These are phyloP conservation scores for Gaeumannomyces sp. DNA, from an alignment of 2,329 filamentous ascomycete species.

Conservation along the genomic window DNA sequence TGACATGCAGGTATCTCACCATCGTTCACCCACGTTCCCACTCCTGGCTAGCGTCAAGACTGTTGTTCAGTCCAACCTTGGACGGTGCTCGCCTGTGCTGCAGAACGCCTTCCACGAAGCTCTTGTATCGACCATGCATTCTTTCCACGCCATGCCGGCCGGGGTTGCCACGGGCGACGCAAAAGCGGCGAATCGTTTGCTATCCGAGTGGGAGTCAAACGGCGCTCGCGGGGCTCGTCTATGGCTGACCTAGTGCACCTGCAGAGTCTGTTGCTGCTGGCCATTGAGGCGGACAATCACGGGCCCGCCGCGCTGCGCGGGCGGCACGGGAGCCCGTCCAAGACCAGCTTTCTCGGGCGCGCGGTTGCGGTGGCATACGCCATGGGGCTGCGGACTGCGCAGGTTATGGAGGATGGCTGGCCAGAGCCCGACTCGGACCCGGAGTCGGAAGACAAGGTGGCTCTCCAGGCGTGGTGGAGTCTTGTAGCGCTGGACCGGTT, in stretches of 20 bases:
- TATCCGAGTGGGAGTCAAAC: slow-evolving; percentile 46
- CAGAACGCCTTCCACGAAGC: slow-evolving; percentile 60
- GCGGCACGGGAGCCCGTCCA: slow-evolving; percentile 39
- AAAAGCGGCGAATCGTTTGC: slow-evolving; percentile 38
- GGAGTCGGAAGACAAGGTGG: slow-evolving; percentile 57
- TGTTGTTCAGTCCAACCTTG: slow-evolving; percentile 49
- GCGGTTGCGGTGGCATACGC: slow-evolving; percentile 61
- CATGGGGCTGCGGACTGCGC: slow-evolving; percentile 51
- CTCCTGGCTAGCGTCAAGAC: slow-evolving; percentile 54
- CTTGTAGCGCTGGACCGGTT: slow-evolving; percentile 66
- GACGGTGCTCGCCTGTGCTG: slow-evolving; percentile 48
- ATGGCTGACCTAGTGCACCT: slow-evolving; percentile 51
- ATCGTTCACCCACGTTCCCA: slow-evolving; percentile 61
- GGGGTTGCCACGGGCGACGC: slow-evolving; percentile 28
- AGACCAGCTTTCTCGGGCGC: slow-evolving; percentile 52
- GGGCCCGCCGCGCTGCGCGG: slow-evolving; percentile 35
- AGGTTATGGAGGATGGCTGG: slow-evolving; percentile 19
- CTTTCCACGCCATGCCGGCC: slow-evolving; percentile 28
- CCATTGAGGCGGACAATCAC: slow-evolving; percentile 57
- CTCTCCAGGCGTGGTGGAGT: slow-evolving; percentile 64
- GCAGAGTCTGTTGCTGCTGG: slow-evolving; percentile 60
- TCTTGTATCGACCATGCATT: slow-evolving; percentile 52
- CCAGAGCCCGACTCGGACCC: slow-evolving; percentile 39
- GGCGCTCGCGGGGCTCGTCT: slow-evolving; percentile 27
- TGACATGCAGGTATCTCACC: slow-evolving; percentile 48